These are phyloP conservation scores for Carex parvula DNA, from an alignment of 176 grass and related monocot genomes.

Conservation along the genomic window DNA sequence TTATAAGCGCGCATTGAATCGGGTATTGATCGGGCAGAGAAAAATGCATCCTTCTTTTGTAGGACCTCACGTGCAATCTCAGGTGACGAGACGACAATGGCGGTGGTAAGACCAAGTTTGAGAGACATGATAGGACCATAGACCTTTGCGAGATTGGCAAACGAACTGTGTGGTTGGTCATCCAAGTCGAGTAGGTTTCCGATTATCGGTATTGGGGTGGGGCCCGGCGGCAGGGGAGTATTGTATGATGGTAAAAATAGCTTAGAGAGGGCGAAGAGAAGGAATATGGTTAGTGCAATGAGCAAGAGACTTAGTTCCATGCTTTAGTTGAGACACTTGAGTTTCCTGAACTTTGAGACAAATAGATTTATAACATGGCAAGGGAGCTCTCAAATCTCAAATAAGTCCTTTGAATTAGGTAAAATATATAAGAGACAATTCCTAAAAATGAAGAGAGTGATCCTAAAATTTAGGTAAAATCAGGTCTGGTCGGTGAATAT, in stretches of 20 bases:
- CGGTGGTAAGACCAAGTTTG: conserved; percentile 13
- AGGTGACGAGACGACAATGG: conserved; percentile 38
- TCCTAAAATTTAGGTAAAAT: background rate
- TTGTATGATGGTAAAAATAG: background rate
- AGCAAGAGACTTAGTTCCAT: too few species aligned
- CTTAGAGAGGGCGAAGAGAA: conserved; percentile 22
- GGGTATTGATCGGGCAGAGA: conserved; percentile 22
- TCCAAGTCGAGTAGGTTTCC: too few species aligned
- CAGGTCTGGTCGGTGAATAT: background rate
- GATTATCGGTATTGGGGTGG: background rate
- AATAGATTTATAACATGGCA: background rate
- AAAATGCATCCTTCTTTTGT: conserved; percentile 12
- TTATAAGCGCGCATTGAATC: background rate
- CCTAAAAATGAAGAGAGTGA: background rate
- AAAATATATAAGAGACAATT: background rate
- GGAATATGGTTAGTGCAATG: background rate
- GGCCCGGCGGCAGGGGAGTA: conserved; percentile 16
- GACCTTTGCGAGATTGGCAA: background rate
- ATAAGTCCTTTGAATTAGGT: background rate
- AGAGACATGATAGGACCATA: conserved; percentile 39
- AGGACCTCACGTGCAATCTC: conserved; percentile 28
- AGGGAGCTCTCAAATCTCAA: background rate
- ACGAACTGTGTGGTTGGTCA: too few species aligned
- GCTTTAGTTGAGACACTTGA: background rate
- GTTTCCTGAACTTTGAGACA: background rate